These are phyloP conservation scores for Helminthosporium solani DNA, from an alignment of 2,329 filamentous ascomycete species.

Conservation along the genomic window DNA sequence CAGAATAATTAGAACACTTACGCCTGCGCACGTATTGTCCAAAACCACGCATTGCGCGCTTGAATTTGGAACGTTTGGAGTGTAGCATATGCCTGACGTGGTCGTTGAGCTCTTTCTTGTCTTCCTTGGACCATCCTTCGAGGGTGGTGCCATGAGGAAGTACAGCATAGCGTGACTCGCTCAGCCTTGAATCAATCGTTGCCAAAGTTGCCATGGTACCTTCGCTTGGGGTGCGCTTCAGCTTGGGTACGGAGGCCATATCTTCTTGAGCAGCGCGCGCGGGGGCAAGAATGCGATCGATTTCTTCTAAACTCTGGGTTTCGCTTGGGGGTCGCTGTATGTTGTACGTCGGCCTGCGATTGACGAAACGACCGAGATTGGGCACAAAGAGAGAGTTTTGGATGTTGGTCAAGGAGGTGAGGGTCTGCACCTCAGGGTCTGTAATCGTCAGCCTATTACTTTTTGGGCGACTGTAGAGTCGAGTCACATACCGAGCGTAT, in stretches of 20 bases:
- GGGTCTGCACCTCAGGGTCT: conserved; percentile 81
- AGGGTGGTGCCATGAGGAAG: conserved; percentile 72
- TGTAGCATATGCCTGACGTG: conserved; percentile 86
- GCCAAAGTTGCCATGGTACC: conserved; percentile 42
- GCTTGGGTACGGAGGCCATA: conserved; percentile 18
- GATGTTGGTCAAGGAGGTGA: conserved; percentile 83
- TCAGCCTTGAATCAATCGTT: conserved; percentile 68
- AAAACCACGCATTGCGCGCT: conserved; percentile 76
- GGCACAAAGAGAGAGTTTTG: conserved; percentile 88
- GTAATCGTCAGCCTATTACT: conserved; percentile 17
- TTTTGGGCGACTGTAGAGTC: background rate
- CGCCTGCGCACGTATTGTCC: conserved; percentile 73
- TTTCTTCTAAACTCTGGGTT: conserved; percentile 33
- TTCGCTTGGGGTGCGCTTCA: conserved; percentile 27
- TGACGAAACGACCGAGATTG: conserved; percentile 72
- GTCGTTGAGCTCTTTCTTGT: conserved; percentile 77
- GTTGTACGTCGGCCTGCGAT: conserved; percentile 76
- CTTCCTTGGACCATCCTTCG: conserved; percentile 72
- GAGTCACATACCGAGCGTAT: conserved; percentile 61
- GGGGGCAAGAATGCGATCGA: conserved; percentile 28
- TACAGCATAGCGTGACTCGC: conserved; percentile 73
- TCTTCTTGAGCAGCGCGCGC: conserved; percentile 20
- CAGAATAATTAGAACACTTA: conserved; percentile 44
- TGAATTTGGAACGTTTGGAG: conserved; percentile 76
- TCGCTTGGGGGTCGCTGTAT: conserved; percentile 56